Evolutionary conservation across 192 early-diverging fungal genomes (phyloP).

Genomic region (Pilobolus umbonatus): DNA sequence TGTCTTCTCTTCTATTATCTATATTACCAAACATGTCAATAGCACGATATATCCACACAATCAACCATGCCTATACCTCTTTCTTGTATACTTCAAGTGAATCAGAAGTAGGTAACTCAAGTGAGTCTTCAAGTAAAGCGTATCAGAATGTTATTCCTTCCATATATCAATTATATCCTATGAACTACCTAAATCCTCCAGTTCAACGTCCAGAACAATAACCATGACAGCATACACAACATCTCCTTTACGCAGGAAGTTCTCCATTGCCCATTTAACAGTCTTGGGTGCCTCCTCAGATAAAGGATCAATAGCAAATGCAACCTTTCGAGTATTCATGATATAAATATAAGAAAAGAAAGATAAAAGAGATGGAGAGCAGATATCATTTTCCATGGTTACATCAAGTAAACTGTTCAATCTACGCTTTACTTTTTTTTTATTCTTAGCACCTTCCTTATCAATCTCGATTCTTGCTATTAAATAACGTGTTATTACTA

Average conservation of each 20-base stretch:
- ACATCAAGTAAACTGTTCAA: not conserved
- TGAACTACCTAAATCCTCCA: not conserved
- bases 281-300: conserved; percentile 33
- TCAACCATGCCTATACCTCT: conserved; percentile 3
- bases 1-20: conserved; percentile 1
- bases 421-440: conserved; percentile 1
- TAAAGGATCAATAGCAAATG: conserved; percentile 37
- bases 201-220: not conserved
- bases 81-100: not conserved
- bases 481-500: too few relatives aligned
- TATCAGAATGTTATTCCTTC: too few relatives aligned
- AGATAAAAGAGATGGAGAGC: conserved; percentile 3
- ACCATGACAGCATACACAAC: conserved; percentile 6
- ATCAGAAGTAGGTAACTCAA: conserved; percentile 7
- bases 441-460: not conserved
- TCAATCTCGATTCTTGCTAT: too few relatives aligned
- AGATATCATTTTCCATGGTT: not conserved
- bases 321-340: conserved; percentile 17
- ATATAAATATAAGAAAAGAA: not conserved
- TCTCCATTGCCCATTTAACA: conserved; percentile 35
- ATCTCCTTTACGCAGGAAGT: conserved; percentile 28
- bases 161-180: too few relatives aligned
- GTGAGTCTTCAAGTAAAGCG: not conserved
- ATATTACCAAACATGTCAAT: not conserved
- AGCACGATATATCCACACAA: not conserved